These are phyloP conservation scores for Scedosporium minutisporum DNA, from an alignment of 2,329 filamentous ascomycete species.

Conservation along the genomic window DNA sequence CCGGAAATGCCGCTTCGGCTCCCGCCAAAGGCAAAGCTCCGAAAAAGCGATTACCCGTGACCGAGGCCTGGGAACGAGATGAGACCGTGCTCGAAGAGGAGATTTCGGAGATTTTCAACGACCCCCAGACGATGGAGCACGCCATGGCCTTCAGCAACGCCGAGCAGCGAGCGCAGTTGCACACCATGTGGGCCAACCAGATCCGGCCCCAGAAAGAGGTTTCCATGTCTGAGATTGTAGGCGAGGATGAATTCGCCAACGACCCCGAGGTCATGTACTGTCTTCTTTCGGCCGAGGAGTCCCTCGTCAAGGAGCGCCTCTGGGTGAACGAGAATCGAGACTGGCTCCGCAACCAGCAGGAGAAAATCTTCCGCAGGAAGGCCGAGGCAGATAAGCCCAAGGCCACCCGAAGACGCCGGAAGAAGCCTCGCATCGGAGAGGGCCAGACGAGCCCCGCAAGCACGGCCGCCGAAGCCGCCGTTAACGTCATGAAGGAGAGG, in stretches of 20 bases:
- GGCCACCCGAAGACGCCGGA: slow-evolving; percentile 45
- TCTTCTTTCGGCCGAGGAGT: slow-evolving; percentile 62
- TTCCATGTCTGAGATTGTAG: slow-evolving; percentile 56
- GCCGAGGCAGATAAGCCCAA: slow-evolving; percentile 47
- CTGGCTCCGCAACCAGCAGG: slow-evolving; percentile 79
- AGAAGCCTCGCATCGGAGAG: slow-evolving; percentile 51
- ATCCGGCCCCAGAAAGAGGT: slow-evolving; percentile 37
- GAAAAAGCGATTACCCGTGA: slow-evolving; percentile 42
- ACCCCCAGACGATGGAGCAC: slow-evolving; percentile 47
- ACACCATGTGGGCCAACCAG: slow-evolving; percentile 40
- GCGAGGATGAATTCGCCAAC: slow-evolving; percentile 75
- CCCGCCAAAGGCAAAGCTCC: slow-evolving; percentile 12
- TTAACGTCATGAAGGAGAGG: slow-evolving; percentile 56
- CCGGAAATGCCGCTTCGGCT: not conserved
- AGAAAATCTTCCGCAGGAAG: slow-evolving; percentile 69
- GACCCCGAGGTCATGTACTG: slow-evolving; percentile 83
- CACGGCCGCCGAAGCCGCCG: slow-evolving; percentile 59
- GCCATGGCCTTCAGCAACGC: slow-evolving; percentile 49
- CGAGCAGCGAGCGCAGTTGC: slow-evolving; percentile 43
- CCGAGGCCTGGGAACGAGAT: slow-evolving; percentile 52
- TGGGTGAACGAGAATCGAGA: slow-evolving; percentile 95
- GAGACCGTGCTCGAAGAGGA: slow-evolving; percentile 60
- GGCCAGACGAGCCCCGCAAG: slow-evolving; percentile 56
- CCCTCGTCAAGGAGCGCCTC: slow-evolving; percentile 75
- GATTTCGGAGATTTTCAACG: slow-evolving; percentile 60